Evolutionary conservation across 192 early-diverging fungal species (phyloP), one percentile per base, ranked within the genome.

Genomic region (Mortierella alpina): DNA sequence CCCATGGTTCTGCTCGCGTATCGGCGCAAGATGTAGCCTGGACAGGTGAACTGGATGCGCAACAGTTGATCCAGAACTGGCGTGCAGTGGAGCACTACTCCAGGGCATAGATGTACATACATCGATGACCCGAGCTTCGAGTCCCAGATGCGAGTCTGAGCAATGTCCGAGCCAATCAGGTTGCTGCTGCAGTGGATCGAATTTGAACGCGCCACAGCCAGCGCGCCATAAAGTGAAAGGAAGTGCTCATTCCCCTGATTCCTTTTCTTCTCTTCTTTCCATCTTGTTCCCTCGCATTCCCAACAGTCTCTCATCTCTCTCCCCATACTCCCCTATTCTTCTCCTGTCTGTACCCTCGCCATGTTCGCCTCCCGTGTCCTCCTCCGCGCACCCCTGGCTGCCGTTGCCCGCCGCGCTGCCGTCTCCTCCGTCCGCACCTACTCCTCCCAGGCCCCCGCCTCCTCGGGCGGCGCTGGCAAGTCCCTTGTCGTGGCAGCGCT

Each of bases 331-430:
- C 23, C 58, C 51, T 47, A 68, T 12, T 68, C 66, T 31, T 69
- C 15, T 69, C 63, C 44, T 50, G n/a, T 57, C 31, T 23, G n/a
- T 65, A 22, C 40, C 63, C n/a, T 52, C 72, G 54, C 15, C 45
- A 68, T 65, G 66, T 54, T 66, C 18, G 68, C 63, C 44, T 75
- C 73, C 52, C 64, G 64, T 68, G 66, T 55, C 40, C 51, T 70
- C 31, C 63, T 79, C 63, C 75, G 75, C 47, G 63, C 69, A 47
- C 75, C 75, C 52, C 67, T 79, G 75, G 64, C 75, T 22, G 49
- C 63, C 23, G 68, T 70, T 53, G 75, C 75, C 20, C 75, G 75
- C 39, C 75, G 75, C 59, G 69, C 64, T 6, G 62, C 50, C 59
- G 18, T 48, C 13, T 48, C 69, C 50, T 59, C 68, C 49, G 39